Percentiles rank a stretch among this genome's conserved stretches.
Conservation (phyloP, 352 stramenopile species). For the Phytophthora pini region DNA sequence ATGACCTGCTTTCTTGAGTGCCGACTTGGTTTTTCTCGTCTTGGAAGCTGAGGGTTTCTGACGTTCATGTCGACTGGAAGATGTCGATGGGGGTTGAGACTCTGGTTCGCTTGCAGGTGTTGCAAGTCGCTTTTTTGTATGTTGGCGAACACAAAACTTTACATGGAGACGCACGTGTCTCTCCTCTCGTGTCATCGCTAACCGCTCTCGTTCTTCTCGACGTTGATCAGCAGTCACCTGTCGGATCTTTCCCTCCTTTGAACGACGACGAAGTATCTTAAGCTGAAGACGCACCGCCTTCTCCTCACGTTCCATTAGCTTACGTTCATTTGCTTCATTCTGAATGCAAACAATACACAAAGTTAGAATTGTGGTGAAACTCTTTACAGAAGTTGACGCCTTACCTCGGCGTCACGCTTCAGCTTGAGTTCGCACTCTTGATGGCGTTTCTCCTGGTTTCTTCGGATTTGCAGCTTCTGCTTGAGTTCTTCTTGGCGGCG, state of each 20-base stretch:
- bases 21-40: slow-evolving; percentile 4
- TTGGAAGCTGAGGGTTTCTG: slow-evolving; percentile 12
- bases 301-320: slow-evolving; percentile 79
- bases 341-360: slow-evolving; percentile 22
- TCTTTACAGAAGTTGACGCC: background rate
- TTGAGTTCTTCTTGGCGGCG: slow-evolving; percentile 57
- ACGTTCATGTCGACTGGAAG: slow-evolving; percentile 16
- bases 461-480: slow-evolving; percentile 46
- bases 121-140: slow-evolving; percentile 21
- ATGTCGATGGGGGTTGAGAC: slow-evolving; percentile 14
- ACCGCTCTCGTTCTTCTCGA: slow-evolving; percentile 68
- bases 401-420: slow-evolving; percentile 46
- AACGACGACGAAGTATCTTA: slow-evolving; percentile 65
- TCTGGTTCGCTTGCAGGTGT: slow-evolving; percentile 26
- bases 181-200: slow-evolving; percentile 79
- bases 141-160: slow-evolving; percentile 49
- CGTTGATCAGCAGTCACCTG: slow-evolving; percentile 60
- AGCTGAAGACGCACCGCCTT: slow-evolving; percentile 57
- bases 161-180: slow-evolving; percentile 52
- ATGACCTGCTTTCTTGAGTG: slow-evolving; percentile 14
- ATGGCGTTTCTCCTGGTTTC: slow-evolving; percentile 44
- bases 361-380: background rate
- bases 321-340: slow-evolving; percentile 63
- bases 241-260: slow-evolving; percentile 49
- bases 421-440: slow-evolving; percentile 45